Evolutionary conservation across 495 filamentous ascomycete genomes (phyloP), one percentile per base, ranked within the genome.

Genomic region (Aspergillus bridgeri): DNA sequence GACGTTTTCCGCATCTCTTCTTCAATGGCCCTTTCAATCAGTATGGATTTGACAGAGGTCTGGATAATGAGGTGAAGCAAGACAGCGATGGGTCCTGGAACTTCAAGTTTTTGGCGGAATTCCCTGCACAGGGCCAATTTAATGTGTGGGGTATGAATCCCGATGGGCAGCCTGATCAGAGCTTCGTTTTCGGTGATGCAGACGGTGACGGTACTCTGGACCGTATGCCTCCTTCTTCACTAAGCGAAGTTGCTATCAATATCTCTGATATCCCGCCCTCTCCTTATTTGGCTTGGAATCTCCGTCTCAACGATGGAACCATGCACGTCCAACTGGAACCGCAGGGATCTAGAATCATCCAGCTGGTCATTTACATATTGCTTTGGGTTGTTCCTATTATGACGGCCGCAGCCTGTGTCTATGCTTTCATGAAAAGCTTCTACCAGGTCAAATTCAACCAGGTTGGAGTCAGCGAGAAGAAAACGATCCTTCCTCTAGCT

Each of bases 401-500:
- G 6, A 79, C 78, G 6, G 86, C 75, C 9, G 63, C 63, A 1
- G 59, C 76, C 15, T 83, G 77, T 20, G 77, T 83, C 1, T 87
- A 77, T 65, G 64, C 82, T 3, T 89, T 86, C 74, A 79, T 84
- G 74, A 79, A 80, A 54, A 80, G 80, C 19, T 89, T 88, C 69
- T 89, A 89, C 69, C 78, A 82, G 22, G 83, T 89, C 69, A 89
- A 87, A 66, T 82, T 89, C 73, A 89, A 88, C 65, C 78, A 87
- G 64, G 67, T 82, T 13, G 87, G 87, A 46, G 81, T 87, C 6
- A 75, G 65, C 33, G 72, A 81, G 47, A 81, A 81, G 64, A 76
- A 76, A 49, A 61, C 63, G 17, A 62, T 78, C 9, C 65, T 79
- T 11, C 74, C 77, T 0, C 49, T 78, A 13, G 66, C 68, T 13